Conservation (phyloP, 1,284 basidiomycete genomes). For the Microbotryum silenes-acaulis region DNA sequence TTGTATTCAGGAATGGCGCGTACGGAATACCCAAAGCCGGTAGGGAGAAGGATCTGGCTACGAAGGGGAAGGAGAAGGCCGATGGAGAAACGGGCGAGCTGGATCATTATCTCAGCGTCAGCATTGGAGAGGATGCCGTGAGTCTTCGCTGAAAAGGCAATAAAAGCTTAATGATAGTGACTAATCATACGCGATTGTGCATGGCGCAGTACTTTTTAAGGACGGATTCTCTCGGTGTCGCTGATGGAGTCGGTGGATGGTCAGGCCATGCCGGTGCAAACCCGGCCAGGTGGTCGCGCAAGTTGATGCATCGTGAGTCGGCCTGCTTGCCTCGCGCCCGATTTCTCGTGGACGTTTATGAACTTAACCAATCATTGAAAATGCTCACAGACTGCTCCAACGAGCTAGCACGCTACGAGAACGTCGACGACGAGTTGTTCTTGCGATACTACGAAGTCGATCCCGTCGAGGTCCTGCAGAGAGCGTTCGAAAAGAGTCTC, state of each 20-base stretch:
- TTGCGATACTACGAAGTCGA: slow-evolving; percentile 41
- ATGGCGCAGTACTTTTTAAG: slow-evolving; percentile 58
- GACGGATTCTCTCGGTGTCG: slow-evolving; percentile 72
- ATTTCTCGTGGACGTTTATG: neutral
- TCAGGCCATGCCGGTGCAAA: slow-evolving; percentile 47
- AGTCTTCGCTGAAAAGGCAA: slow-evolving; percentile 36
- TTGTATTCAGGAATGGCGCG: slow-evolving; percentile 40
- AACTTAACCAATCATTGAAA: neutral
- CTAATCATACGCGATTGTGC: slow-evolving; percentile 56
- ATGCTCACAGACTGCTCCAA: slow-evolving; percentile 28
- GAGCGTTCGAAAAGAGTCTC: slow-evolving; percentile 50
- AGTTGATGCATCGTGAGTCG: slow-evolving; percentile 65
- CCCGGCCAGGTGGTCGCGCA: slow-evolving; percentile 72
- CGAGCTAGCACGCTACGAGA: slow-evolving; percentile 32
- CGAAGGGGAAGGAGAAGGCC: slow-evolving; percentile 32
- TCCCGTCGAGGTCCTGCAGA: slow-evolving; percentile 53
- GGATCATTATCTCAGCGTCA: slow-evolving; percentile 35
- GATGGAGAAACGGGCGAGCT: slow-evolving; percentile 23
- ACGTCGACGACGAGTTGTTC: slow-evolving; percentile 34
- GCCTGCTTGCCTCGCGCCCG: neutral
- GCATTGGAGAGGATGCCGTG: slow-evolving; percentile 34
- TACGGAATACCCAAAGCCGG: slow-evolving; percentile 44
- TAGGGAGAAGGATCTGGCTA: neutral
- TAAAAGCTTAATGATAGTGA: slow-evolving; percentile 58
- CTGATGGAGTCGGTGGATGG: slow-evolving; percentile 86